phyloP scores from a whole-genome alignment of 805 yeast species.

The Brettanomyces naardenensis region DNA sequence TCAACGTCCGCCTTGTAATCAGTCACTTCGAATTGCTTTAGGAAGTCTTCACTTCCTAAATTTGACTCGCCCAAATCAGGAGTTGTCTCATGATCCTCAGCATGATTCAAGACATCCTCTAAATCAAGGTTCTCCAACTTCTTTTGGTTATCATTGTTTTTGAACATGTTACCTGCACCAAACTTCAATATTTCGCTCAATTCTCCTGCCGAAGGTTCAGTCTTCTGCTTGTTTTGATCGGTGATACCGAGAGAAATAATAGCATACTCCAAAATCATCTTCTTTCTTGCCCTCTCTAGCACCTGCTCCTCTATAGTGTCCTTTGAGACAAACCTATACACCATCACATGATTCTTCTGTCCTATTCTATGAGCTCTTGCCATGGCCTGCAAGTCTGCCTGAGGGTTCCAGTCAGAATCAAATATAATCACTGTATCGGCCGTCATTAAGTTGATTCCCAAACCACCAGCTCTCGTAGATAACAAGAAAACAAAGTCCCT shows the following conservation, averaged over 20 bases:
- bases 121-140: conserved; percentile 90
- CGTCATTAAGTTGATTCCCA: conserved; percentile 97
- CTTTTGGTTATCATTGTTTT: conserved; percentile 87
- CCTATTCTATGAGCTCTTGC: conserved; percentile 99
- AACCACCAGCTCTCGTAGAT: conserved; percentile 97
- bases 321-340: conserved; percentile 93
- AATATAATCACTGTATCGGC: conserved; percentile 98
- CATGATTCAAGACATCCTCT: conserved; percentile 93
- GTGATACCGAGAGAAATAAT: conserved; percentile 94
- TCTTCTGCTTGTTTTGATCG: conserved; percentile 51
- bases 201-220: conserved; percentile 79
- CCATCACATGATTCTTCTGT: conserved; percentile 97
- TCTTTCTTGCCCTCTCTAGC: conserved; percentile 90
- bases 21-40: conserved; percentile 95
- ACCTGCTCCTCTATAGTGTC: conserved; percentile 98
- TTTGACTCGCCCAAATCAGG: conserved; percentile 98
- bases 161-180: conserved; percentile 98
- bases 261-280: conserved; percentile 97
- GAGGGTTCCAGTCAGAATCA: conserved; percentile 99
- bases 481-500: conserved; percentile 85
- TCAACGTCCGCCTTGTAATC: conserved; percentile 97
- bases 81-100: conserved; percentile 94
- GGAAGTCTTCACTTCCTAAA: conserved; percentile 94
- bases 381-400: conserved; percentile 98
- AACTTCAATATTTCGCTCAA: conserved; percentile 89